Conservation (phyloP, 495 filamentous ascomycete genomes). For the Echria macrotheca region DNA sequence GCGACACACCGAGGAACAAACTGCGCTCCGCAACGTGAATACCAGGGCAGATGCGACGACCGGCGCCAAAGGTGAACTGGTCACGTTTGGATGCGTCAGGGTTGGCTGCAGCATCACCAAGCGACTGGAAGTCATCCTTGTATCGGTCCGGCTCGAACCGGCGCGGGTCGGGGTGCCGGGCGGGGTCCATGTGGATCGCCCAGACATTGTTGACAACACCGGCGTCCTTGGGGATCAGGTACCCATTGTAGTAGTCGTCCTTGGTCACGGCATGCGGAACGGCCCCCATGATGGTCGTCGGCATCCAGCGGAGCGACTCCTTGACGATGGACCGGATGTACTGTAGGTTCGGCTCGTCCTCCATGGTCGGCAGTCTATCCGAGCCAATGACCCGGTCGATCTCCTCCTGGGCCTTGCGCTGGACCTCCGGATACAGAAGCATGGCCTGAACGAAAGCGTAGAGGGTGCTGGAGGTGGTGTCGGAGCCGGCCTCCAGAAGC, state of each 20-base stretch:
- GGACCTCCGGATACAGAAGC: slow-evolving; percentile 44
- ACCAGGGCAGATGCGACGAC: slow-evolving; percentile 55
- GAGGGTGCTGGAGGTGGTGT: slow-evolving; percentile 48
- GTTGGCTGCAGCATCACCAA: slow-evolving; percentile 28
- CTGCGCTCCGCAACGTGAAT: slow-evolving; percentile 54
- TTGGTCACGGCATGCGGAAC: slow-evolving; percentile 49
- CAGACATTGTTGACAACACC: slow-evolving; percentile 45
- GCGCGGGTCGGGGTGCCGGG: slow-evolving; percentile 32
- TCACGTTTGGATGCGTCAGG: slow-evolving; percentile 34
- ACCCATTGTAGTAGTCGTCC: slow-evolving; percentile 49
- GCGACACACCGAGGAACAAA: slow-evolving; percentile 45
- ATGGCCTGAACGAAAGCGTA: slow-evolving; percentile 58
- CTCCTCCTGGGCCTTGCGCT: slow-evolving; percentile 47
- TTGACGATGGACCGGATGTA: slow-evolving; percentile 49
- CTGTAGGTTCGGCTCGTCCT: slow-evolving; percentile 46
- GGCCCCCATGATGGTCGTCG: slow-evolving; percentile 48
- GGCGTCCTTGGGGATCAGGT: slow-evolving; percentile 46
- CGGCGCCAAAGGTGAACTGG: slow-evolving; percentile 52
- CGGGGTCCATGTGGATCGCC: slow-evolving; percentile 37
- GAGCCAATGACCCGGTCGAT: slow-evolving; percentile 48
- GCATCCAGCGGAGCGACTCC: slow-evolving; percentile 56
- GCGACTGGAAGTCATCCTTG: slow-evolving; percentile 22
- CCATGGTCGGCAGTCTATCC: slow-evolving; percentile 46
- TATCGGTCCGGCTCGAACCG: slow-evolving; percentile 32
- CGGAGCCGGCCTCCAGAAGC: slow-evolving; percentile 53